Conservation (phyloP, 148 eudicot genomes). For the Nepenthes mirabilis region DNA sequence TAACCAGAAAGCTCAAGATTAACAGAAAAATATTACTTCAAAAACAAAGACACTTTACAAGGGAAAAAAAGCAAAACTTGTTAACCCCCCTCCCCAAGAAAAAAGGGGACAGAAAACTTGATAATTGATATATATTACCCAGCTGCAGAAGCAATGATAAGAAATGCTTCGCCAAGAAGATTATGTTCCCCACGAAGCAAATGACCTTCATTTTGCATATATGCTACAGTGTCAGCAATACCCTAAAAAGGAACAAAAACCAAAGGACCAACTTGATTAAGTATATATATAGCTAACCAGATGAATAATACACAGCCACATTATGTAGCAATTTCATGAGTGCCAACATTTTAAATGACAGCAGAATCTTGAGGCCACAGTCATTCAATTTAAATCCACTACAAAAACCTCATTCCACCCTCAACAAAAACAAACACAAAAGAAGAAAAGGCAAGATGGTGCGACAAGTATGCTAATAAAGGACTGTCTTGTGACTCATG, state of each 20-base stretch:
- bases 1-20: neutral
- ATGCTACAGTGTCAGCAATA: slow-evolving; percentile 80
- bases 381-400: too few relatives aligned
- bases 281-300: neutral
- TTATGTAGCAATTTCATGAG: neutral
- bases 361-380: too few relatives aligned
- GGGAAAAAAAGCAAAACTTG: slow-evolving; percentile 1
- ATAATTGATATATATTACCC: slow-evolving; percentile 36
- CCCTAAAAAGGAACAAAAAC: slow-evolving; percentile 23
- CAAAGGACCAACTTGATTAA: neutral
- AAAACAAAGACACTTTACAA: neutral
- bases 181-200: slow-evolving; percentile 95
- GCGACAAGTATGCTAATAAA: too few relatives aligned
- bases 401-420: too few relatives aligned
- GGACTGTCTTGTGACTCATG: too few relatives aligned
- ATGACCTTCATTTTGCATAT: slow-evolving; percentile 74
- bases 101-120: neutral
- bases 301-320: neutral
- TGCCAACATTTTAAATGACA: too few relatives aligned
- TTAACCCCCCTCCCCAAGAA: neutral
- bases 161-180: slow-evolving; percentile 90
- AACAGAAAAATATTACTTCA: neutral
- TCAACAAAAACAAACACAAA: too few relatives aligned
- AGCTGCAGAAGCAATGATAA: slow-evolving; percentile 90
- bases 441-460: too few relatives aligned